phyloP scores from a whole-genome alignment of 2,329 filamentous ascomycete genomes.

The Colletotrichum abscissum region DNA sequence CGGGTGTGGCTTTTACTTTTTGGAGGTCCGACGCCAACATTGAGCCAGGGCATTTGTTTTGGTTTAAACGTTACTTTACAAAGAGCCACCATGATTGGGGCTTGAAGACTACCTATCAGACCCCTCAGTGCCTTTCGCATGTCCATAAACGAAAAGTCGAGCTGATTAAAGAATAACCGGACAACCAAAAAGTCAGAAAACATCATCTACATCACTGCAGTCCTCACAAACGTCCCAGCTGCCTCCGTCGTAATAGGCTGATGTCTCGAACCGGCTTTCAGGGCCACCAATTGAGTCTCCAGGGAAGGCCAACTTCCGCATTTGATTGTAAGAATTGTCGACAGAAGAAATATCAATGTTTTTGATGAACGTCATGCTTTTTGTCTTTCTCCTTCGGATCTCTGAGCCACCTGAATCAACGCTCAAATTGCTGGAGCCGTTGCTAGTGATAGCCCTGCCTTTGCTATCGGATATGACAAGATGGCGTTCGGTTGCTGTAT shows the following conservation, averaged over 20 bases:
- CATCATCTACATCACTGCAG: background rate
- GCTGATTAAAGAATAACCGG: background rate
- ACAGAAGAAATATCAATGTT: background rate
- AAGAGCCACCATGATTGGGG: background rate
- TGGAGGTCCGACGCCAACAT: background rate
- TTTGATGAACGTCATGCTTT: constrained; percentile 1
- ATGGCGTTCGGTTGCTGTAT: background rate
- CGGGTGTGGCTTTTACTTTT: background rate
- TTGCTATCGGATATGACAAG: background rate
- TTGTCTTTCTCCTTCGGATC: background rate
- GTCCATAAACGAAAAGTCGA: background rate
- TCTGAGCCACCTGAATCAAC: background rate
- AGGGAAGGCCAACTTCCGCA: background rate
- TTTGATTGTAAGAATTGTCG: background rate
- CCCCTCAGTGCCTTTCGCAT: background rate
- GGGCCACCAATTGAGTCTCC: background rate
- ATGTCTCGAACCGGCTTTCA: background rate
- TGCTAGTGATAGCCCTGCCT: background rate
- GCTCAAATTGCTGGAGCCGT: background rate
- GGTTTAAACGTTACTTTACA: background rate
- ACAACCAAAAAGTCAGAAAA: background rate
- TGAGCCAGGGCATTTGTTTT: background rate
- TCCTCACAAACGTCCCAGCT: background rate
- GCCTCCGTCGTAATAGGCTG: background rate
- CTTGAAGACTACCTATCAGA: background rate